phyloP scores from a whole-genome alignment of 345 rosid species.

The Gossypium herbaceum region DNA sequence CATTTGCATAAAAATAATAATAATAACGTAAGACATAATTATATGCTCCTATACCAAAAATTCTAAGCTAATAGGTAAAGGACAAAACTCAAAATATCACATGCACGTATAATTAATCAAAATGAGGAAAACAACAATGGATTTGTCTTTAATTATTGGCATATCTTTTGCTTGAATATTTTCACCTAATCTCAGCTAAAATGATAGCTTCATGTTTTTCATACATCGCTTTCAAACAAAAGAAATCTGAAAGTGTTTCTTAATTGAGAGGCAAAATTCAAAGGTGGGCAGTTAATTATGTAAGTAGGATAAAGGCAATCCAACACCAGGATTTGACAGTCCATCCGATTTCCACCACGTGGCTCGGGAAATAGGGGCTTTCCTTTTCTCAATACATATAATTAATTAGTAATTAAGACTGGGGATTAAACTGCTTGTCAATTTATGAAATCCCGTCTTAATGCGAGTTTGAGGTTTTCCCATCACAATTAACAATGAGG shows the following conservation, averaged over 20 bases:
- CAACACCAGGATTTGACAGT: conserved; percentile 56
- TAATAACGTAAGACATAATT: no score
- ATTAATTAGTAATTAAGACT: background rate
- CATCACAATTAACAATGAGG: conserved; percentile 52
- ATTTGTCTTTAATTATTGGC: conserved; percentile 16
- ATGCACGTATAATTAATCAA: no score
- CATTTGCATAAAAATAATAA: no score
- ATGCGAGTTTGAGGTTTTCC: conserved; percentile 17
- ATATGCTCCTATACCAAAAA: no score
- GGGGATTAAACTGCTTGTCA: background rate
- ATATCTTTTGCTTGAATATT: conserved; percentile 26
- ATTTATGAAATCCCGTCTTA: conserved; percentile 22
- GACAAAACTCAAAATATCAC: no score
- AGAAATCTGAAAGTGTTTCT: conserved; percentile 43
- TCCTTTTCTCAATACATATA: background rate
- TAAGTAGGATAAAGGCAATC: conserved; percentile 36
- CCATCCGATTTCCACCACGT: conserved; percentile 35
- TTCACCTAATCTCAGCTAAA: conserved; percentile 28
- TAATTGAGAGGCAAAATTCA: conserved; percentile 47
- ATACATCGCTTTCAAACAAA: conserved; percentile 17
- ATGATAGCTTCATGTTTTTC: conserved; percentile 31
- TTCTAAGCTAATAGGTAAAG: no score
- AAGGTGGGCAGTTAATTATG: conserved; percentile 9
- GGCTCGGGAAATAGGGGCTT: conserved; percentile 3
- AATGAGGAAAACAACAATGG: background rate